Percentiles rank a stretch among this genome's conserved stretches.
These are phyloP conservation scores for Plasmodium malariae DNA, from an alignment of 169 alveolate species.

Conservation along the genomic window DNA sequence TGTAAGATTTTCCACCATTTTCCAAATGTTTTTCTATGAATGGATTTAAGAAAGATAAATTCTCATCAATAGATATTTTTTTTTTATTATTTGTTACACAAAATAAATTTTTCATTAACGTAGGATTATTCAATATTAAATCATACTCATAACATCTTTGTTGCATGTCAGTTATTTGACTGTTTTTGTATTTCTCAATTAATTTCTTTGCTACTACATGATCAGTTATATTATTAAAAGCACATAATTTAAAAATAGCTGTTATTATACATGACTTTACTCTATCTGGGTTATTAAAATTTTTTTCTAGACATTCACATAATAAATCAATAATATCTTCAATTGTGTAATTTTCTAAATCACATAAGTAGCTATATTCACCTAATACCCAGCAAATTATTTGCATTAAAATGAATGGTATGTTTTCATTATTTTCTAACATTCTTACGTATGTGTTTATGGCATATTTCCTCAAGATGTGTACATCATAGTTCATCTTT, in stretches of 20 bases:
- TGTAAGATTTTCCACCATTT: conserved; percentile 70
- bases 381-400: conserved; percentile 73
- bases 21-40: conserved; percentile 48
- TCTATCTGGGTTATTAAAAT: conserved; percentile 65
- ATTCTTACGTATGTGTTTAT: conserved; percentile 62
- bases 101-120: conserved; percentile 53
- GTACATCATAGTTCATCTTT: conserved; percentile 44
- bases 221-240: conserved; percentile 50
- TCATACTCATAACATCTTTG: conserved; percentile 73
- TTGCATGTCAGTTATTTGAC: conserved; percentile 54
- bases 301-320: conserved; percentile 72
- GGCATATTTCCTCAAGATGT: conserved; percentile 71
- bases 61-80: conserved; percentile 54
- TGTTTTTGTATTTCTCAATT: conserved; percentile 68
- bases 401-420: conserved; percentile 73
- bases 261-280: conserved; percentile 72
- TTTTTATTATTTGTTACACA: conserved; percentile 13
- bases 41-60: conserved; percentile 57
- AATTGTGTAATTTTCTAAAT: conserved; percentile 60
- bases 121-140: conserved; percentile 59
- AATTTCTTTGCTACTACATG: conserved; percentile 66
- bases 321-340: conserved; percentile 73
- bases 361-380: conserved; percentile 70
- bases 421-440: conserved; percentile 67
- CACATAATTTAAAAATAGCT: conserved; percentile 71